Conservation (phyloP, 2,329 filamentous ascomycete species). For the Gnomoniopsis sp. region DNA sequence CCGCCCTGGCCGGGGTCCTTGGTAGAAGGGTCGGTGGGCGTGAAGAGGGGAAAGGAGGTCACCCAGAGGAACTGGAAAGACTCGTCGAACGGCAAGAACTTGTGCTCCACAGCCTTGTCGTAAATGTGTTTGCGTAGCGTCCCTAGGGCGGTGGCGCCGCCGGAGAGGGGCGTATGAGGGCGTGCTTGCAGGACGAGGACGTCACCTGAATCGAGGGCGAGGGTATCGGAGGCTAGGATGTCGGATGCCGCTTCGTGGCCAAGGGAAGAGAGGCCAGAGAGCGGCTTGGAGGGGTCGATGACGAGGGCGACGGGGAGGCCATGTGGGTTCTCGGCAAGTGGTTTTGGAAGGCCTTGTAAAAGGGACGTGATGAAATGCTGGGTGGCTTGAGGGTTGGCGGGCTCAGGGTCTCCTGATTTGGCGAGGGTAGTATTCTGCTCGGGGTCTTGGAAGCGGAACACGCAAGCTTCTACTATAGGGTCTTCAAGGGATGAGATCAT, state of each 20-base stretch:
- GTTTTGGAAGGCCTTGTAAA: constrained; percentile 52
- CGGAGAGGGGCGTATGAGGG: constrained; percentile 58
- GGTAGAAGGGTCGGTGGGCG: constrained; percentile 52
- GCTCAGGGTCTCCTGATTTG: constrained; percentile 33
- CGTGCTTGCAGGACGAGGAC: constrained; percentile 80
- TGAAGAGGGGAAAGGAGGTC: constrained; percentile 88
- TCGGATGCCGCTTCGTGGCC: constrained; percentile 68
- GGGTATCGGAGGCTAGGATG: constrained; percentile 32
- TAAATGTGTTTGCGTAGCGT: constrained; percentile 69
- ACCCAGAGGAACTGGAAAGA: constrained; percentile 78
- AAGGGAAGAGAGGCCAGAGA: constrained; percentile 73
- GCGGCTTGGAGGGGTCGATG: constrained; percentile 68
- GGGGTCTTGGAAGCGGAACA: constrained; percentile 55
- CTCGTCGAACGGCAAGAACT: constrained; percentile 45
- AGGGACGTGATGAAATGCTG: constrained; percentile 51
- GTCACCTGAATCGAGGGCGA: constrained; percentile 64
- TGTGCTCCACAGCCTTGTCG: constrained; percentile 62
- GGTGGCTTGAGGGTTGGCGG: background rate
- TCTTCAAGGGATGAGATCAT: constrained; percentile 70
- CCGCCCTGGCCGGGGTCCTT: constrained; percentile 76
- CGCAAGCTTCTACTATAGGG: constrained; percentile 73
- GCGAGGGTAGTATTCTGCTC: background rate
- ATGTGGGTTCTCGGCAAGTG: constrained; percentile 65
- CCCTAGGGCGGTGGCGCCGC: constrained; percentile 71
- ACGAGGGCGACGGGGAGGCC: constrained; percentile 80